Evolutionary conservation across 1,284 basidiomycete genomes (phyloP), one percentile per base, ranked within the genome.

Genomic region (Papiliotrema nemorosa): DNA sequence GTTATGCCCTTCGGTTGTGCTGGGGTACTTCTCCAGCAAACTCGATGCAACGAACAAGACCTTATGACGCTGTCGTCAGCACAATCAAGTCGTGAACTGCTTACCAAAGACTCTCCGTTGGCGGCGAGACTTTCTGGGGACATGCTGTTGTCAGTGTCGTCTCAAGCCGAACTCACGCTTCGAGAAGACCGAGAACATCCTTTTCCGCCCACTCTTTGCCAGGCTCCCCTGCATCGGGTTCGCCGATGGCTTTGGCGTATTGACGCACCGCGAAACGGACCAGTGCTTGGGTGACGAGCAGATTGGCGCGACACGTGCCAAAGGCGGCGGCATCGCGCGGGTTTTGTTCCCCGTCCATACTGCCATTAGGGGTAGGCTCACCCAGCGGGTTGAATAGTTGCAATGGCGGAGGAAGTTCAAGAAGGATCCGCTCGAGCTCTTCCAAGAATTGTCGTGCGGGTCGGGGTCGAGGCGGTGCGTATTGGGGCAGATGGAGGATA

Each of bases 121-220:
- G 64, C 64, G 1, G 64, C 60, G 13, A 66, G 52, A n/a, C 54
- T 56, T 38, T 63, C 62, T 34, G 53, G 56, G 12, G 62, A 59
- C 60, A 66, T 66, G 12, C 58, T 60, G 35, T 21, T n/a, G 37
- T 37, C 41, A 47, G 33, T 27, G 7, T 9, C 20, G 35, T 14
- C 40, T 22, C 44, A 34, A 20, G 12, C 5, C 20, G 13, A 50
- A 14, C 59, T 53, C 29, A 62, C 59, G 50, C 38, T 26, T 60
- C 55, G 21, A 63, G 47, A 14, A 58, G 31, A 21, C 48, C 41
- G 47, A 63, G 36, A 13, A 63, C 60, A 31, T 63, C 58, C 36
- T 49, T 53, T 36, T 57, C 56, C 29, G 55, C 55, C 58, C 56
- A 53, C 47, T 55, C 58, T 44, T 50, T 49, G 25, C 44, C 46